Evolutionary conservation across 805 yeast genomes (phyloP).

Genomic region (Zygoascus flipseniorum): DNA sequence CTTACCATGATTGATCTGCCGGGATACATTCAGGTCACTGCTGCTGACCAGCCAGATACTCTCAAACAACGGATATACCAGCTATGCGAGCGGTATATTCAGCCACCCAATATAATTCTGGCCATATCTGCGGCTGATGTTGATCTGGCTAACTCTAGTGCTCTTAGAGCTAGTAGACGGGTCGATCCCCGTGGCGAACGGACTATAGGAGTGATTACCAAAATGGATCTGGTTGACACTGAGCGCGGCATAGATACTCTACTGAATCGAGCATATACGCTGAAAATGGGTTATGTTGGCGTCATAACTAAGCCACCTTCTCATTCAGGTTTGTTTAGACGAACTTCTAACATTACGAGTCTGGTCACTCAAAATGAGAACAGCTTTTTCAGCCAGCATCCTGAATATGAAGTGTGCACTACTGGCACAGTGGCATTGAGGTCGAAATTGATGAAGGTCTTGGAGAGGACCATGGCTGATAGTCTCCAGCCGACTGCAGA

Average conservation of each 20-base stretch:
- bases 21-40: slow-evolving; percentile 94
- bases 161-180: slow-evolving; percentile 76
- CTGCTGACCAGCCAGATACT: slow-evolving; percentile 88
- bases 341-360: slow-evolving; percentile 50
- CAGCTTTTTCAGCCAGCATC: slow-evolving; percentile 55
- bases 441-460: slow-evolving; percentile 71
- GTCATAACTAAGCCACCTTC: slow-evolving; percentile 79
- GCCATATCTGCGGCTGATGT: slow-evolving; percentile 98
- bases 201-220: slow-evolving; percentile 93
- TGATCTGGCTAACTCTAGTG: slow-evolving; percentile 92
- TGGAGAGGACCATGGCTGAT: slow-evolving; percentile 85
- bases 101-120: slow-evolving; percentile 85
- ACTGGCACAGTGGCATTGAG: slow-evolving; percentile 72
- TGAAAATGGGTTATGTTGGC: slow-evolving; percentile 96
- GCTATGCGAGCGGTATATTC: slow-evolving; percentile 77
- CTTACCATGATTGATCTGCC: slow-evolving; percentile 91
- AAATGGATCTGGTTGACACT: slow-evolving; percentile 82
- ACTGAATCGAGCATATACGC: slow-evolving; percentile 75
- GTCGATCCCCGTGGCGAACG: slow-evolving; percentile 94
- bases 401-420: slow-evolving; percentile 55
- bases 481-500: slow-evolving; percentile 81
- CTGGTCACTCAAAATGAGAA: slow-evolving; percentile 38
- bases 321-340: slow-evolving; percentile 41
- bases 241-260: slow-evolving; percentile 58
- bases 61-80: slow-evolving; percentile 70